Base-by-base conservation (phyloP, 140 eudicot genomes). In the Flaveria floridana region DNA sequence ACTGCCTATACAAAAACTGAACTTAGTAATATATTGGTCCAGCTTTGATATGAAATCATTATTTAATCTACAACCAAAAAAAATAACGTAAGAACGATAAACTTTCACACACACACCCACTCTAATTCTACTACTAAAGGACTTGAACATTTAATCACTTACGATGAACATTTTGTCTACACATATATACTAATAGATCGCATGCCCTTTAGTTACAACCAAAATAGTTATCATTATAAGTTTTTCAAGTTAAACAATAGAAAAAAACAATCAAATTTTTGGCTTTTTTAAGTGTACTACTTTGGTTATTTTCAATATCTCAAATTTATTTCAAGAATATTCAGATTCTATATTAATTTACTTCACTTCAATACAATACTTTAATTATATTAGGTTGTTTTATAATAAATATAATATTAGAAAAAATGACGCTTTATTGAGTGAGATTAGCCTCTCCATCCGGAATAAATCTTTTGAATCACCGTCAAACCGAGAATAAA, bases 231-330 rank as follows among this genome's bases (percentile, higher is more conserved):
- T 41, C 41, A 56, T 37, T 50, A 11, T 72, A 21, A 19, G 8
- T 2, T 55, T 57, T 23, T 41, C 4, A 58, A 41, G 77, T 58
- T 13, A 73, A 42, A 28, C 78, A 47, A 25, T n/a, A 15, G 20
- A 52, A 39, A 19, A 50, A 34, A 50, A 37, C 46, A 65, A 76
- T 51, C 18, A 14, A 66, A 0, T 6, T 42, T 3, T 11, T 12
- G 46, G 51, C 56, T 11, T 11, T 39, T 5, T 70, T 20, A 19
- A n/a, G n/a, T 26, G 10, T 25, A 70, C 30, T 5, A 50, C 9
- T 3, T 50, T 28, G 1, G 6, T 11, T 48, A 48, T 44, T 44
- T 44, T 10, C 50, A 44, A 42, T 9, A 8, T 44, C 3, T 1
- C 6, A 13, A 0, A 48, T 13, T 48, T 48, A 13, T 48, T 48